Conservation (phyloP, 1,284 basidiomycete species). For the Psilocybe mexicana region DNA sequence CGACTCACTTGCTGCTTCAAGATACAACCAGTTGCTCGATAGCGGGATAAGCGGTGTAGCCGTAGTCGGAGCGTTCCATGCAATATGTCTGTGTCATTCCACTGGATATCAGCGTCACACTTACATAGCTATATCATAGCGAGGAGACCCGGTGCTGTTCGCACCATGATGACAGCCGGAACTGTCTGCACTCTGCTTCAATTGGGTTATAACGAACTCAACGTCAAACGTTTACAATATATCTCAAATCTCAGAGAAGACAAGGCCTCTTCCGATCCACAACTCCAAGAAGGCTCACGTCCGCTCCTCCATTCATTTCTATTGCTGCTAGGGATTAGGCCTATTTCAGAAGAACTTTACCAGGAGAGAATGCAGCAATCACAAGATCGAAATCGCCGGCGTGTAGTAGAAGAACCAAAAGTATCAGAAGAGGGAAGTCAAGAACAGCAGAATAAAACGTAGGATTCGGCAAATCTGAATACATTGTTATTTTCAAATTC, state of each 20-base stretch:
- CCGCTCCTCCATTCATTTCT: slow-evolving; percentile 31
- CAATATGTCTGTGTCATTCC: slow-evolving; percentile 35
- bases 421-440: slow-evolving; percentile 32
- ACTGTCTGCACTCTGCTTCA: slow-evolving; percentile 60
- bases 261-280: slow-evolving; percentile 2
- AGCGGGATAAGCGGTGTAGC: slow-evolving; percentile 63
- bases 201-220: slow-evolving; percentile 63
- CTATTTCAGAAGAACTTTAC: slow-evolving; percentile 66
- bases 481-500: not conserved
- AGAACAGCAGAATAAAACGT: slow-evolving; percentile 11
- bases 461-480: not conserved
- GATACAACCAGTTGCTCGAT: slow-evolving; percentile 59
- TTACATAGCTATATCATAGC: slow-evolving; percentile 27
- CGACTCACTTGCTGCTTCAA: slow-evolving; percentile 40
- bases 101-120: not conserved
- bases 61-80: slow-evolving; percentile 52
- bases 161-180: slow-evolving; percentile 57
- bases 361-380: slow-evolving; percentile 52
- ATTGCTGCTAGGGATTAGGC: slow-evolving; percentile 46
- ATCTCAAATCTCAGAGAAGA: slow-evolving; percentile 35
- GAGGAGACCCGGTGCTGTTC: slow-evolving; percentile 38
- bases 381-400: slow-evolving; percentile 49
- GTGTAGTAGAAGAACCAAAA: slow-evolving; percentile 54
- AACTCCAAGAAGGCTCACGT: slow-evolving; percentile 1
- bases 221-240: slow-evolving; percentile 55